These are phyloP conservation scores for Cinchona pubescens DNA, from an alignment of 257 asterid species.

Conservation along the genomic window DNA sequence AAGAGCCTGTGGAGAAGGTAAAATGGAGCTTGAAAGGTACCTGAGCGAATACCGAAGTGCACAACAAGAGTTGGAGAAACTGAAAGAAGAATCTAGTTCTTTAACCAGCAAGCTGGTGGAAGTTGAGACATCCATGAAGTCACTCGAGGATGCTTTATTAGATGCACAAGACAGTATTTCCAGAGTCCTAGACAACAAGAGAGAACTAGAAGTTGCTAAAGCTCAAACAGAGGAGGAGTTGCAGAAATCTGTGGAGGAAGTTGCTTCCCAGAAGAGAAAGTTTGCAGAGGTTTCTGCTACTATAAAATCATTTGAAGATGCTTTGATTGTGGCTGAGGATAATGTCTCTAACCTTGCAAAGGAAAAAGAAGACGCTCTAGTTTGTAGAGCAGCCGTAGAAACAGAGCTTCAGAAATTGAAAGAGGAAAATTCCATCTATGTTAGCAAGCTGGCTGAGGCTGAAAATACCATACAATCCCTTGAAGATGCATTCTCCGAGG, in stretches of 20 bases:
- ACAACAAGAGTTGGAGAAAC: constrained; percentile 57
- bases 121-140: constrained; percentile 41
- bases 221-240: constrained; percentile 53
- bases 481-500: constrained; percentile 64
- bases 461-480: constrained; percentile 65
- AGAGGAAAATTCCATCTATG: constrained; percentile 41
- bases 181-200: constrained; percentile 58
- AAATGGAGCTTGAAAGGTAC: constrained; percentile 57
- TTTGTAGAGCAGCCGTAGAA: constrained; percentile 22
- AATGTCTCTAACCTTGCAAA: constrained; percentile 20
- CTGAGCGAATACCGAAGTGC: constrained; percentile 48
- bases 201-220: constrained; percentile 60
- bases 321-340: constrained; percentile 23
- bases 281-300: constrained; percentile 53
- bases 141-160: constrained; percentile 56
- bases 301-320: constrained; percentile 27
- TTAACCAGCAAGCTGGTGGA: constrained; percentile 50
- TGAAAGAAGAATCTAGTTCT: constrained; percentile 48
- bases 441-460: constrained; percentile 53
- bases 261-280: constrained; percentile 46
- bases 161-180: constrained; percentile 52
- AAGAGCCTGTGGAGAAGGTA: constrained; percentile 69
- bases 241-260: constrained; percentile 53
- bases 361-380: constrained; percentile 22
- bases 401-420: constrained; percentile 25